A percentile compares a stretch with the other conserved stretches of the same genome.
Conservation (phyloP, 2,329 filamentous ascomycete species). For the Cytospora mali region DNA sequence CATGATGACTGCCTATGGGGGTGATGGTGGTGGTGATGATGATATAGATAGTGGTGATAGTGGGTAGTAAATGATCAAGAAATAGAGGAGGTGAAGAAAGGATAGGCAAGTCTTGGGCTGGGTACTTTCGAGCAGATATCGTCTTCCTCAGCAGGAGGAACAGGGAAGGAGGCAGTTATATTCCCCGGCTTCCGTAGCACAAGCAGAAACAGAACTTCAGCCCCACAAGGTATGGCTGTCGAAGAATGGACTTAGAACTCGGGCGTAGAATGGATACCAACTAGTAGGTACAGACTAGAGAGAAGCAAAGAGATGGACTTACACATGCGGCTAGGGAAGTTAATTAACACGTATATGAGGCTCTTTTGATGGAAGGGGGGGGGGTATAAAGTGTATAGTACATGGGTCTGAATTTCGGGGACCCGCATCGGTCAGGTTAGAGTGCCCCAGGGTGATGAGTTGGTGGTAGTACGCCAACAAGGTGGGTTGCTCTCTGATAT, state of each 20-base stretch:
- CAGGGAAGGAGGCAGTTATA: background rate
- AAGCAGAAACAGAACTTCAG: slow-evolving; percentile 5
- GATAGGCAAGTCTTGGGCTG: background rate
- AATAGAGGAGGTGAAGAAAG: background rate
- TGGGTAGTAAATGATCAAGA: background rate
- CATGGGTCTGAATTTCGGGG: slow-evolving; percentile 5
- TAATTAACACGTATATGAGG: background rate
- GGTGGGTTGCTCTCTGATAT: background rate
- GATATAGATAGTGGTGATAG: background rate
- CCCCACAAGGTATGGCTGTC: background rate
- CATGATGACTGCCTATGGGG: slow-evolving; percentile 35
- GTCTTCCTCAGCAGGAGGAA: background rate
- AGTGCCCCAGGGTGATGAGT: background rate
- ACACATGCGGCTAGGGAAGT: background rate
- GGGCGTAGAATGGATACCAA: background rate
- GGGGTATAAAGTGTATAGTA: slow-evolving; percentile 14
- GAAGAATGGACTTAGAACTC: background rate
- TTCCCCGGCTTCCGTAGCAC: background rate
- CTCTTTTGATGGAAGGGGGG: background rate
- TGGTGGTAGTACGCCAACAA: background rate
- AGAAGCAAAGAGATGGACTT: background rate
- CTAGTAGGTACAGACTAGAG: background rate
- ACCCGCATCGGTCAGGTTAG: slow-evolving; percentile 12
- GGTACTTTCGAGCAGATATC: background rate
- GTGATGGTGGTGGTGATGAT: background rate